Percentiles rank a stretch among this genome's conserved stretches.
Evolutionary conservation across 2,329 filamentous ascomycete species (phyloP).

Genomic region (Verticillium dahliae): DNA sequence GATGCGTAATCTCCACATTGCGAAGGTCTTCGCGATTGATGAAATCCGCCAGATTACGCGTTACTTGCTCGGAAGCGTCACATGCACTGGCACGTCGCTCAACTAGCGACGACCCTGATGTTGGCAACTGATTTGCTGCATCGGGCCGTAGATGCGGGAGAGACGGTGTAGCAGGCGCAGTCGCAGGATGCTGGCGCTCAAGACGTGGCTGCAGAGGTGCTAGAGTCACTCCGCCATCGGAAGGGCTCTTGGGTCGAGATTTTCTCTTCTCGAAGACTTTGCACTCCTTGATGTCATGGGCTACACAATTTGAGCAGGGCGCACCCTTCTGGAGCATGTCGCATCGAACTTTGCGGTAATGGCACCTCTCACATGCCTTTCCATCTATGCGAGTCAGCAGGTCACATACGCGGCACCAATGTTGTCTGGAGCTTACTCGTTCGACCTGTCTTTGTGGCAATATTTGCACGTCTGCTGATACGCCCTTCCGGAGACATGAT

Average conservation of each 20-base stretch:
- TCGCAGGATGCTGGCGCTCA: conserved; percentile 21
- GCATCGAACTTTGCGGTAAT: conserved; percentile 44
- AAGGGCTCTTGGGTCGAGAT: conserved; percentile 25
- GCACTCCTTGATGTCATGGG: conserved; percentile 32
- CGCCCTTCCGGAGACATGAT: background rate
- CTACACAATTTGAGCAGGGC: conserved; percentile 41
- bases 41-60: conserved; percentile 41
- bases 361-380: conserved; percentile 39
- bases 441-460: conserved; percentile 2
- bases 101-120: background rate
- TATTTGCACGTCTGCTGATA: background rate
- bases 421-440: conserved; percentile 4
- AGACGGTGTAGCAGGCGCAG: conserved; percentile 15
- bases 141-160: background rate
- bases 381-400: conserved; percentile 17
- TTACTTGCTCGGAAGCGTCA: conserved; percentile 24
- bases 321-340: conserved; percentile 38
- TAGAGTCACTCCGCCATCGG: conserved; percentile 15
- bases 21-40: conserved; percentile 40
- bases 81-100: background rate
- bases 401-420: too few relatives aligned
- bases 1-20: conserved; percentile 36
- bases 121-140: background rate
- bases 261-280: conserved; percentile 44
- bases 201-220: conserved; percentile 38